phyloP scores from a whole-genome alignment of 805 yeast genomes.

The Jamesozyma jinghongensis region DNA sequence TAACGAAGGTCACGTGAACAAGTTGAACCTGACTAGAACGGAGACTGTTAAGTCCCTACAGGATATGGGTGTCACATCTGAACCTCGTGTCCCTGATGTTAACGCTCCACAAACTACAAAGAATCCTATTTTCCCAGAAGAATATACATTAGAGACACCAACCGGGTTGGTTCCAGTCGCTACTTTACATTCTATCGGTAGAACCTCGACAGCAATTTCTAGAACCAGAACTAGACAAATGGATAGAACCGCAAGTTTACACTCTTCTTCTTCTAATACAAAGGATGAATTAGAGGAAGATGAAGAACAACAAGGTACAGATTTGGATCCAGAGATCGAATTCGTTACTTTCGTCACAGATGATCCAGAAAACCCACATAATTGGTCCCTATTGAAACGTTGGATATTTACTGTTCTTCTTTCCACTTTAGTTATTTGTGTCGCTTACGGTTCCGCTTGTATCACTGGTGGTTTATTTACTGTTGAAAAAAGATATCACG shows the following conservation, averaged over 20 bases:
- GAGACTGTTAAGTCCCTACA: slow-evolving; percentile 68
- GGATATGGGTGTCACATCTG: slow-evolving; percentile 51
- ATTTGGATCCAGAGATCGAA: slow-evolving; percentile 58
- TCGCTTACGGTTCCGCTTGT: slow-evolving; percentile 90
- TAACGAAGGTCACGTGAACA: not conserved
- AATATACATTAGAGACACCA: slow-evolving; percentile 76
- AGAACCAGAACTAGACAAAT: slow-evolving; percentile 33
- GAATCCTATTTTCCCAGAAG: slow-evolving; percentile 83
- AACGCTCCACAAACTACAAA: slow-evolving; percentile 44
- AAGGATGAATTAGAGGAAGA: slow-evolving; percentile 9
- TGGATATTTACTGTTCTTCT: slow-evolving; percentile 63
- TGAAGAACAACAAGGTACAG: slow-evolving; percentile 21
- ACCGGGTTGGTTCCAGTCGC: slow-evolving; percentile 82
- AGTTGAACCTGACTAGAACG: slow-evolving; percentile 41
- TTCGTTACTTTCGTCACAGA: slow-evolving; percentile 72
- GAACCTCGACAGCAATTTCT: slow-evolving; percentile 34
- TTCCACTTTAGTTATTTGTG: slow-evolving; percentile 70
- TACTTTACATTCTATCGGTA: slow-evolving; percentile 60
- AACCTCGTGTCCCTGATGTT: slow-evolving; percentile 46
- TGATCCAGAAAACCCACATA: slow-evolving; percentile 87
- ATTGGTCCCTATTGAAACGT: slow-evolving; percentile 53
- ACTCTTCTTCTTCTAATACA: slow-evolving; percentile 6
- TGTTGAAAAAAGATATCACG: slow-evolving; percentile 56
- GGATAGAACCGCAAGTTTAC: slow-evolving; percentile 7
- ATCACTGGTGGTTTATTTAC: slow-evolving; percentile 78